Evolutionary conservation across 495 filamentous ascomycete species (phyloP), one percentile per base, ranked within the genome.

Genomic region (Amniculicola lignicola): DNA sequence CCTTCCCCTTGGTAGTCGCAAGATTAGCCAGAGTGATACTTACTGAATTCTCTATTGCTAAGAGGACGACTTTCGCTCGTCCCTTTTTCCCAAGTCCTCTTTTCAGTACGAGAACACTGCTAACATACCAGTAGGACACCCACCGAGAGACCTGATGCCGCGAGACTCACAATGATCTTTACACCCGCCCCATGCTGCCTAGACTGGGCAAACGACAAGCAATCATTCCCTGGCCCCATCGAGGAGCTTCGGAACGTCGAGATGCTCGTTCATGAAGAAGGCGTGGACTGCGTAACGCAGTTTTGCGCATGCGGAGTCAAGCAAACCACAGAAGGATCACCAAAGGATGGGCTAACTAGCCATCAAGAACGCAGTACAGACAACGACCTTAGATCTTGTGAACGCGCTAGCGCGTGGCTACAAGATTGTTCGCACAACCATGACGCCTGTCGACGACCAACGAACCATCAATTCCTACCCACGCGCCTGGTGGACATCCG

Each of bases 101-200:
- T n/a, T n/a, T n/a, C n/a, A n/a, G n/a, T n/a, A n/a, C n/a, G n/a
- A n/a, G n/a, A n/a, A n/a, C n/a, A n/a, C n/a, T n/a, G n/a, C n/a
- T n/a, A n/a, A n/a, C n/a, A n/a, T n/a, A n/a, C n/a, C n/a, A n/a
- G n/a, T n/a, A n/a, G n/a, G n/a, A n/a, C n/a, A 7, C 61, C 61
- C 6, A 28, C 22, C 4, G 25, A 41, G 21, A 50, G 61, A n/a
- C 61, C 61, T 9, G 41, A 59, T 29, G 61, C 61, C 14, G 42
- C 45, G 3, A 33, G 5, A 15, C 46, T 64, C 16, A 51, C 61
- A 3, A 46, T 53, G 38, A 45, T 55, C 28, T 64, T 64, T 28
- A 57, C 61, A 16, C 61, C 61, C 15, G 55, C 40, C 4, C 45
- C 56, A 18, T 64, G 61, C 36, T 64, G 61, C 33, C 55, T 64